Base-by-base conservation (phyloP, 2,329 filamentous ascomycete genomes). In the Moelleriella libera region DNA sequence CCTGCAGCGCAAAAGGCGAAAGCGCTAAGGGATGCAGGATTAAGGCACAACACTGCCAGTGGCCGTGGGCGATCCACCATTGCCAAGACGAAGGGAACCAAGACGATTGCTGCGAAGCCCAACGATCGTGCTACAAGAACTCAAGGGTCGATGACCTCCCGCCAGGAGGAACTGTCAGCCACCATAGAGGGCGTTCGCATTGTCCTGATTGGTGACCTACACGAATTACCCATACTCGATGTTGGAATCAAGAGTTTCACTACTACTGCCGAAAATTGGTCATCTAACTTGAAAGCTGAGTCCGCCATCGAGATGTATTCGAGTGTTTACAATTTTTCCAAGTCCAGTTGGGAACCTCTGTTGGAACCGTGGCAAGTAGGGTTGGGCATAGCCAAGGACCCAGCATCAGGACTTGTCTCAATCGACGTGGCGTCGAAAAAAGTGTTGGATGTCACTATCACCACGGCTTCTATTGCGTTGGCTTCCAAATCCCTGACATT, bases 321-420 rank as follows among this genome's bases (percentile, higher is more conserved):
- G 56, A 98, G 97, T 58, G 83, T 98, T 30, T 98, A 95, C 72
- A 98, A 98, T 65, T 98, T 98, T 66, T 92, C 92, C 11, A 98
- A 98, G 63, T 98, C 92, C 0, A 88, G 88, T 4, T 98, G 92
- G 92, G 92, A 98, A 63, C 92, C 92, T 3, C 68, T 98, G 34
- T 80, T 98, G 30, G 92, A 98, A 62, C 94, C 94, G 6, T 98
- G 92, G 92, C 82, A 90, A 54, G 73, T 97, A n/a, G 88, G 88
- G 2, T 80, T 98, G 54, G 87, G 94, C 52, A 79, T 97, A 61
- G 81, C 85, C 1, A 89, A 83, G 56, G 82, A 92, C 49, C 74
- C 80, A 30, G 75, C 78, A 41, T 85, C 83, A 0, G 85, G 90
- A 39, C 72, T 85, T 46, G 68, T 96, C 50, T 85, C 87, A 0